phyloP scores from a whole-genome alignment of 768 basidiomycete genomes.

The Tulasnella sp. region DNA sequence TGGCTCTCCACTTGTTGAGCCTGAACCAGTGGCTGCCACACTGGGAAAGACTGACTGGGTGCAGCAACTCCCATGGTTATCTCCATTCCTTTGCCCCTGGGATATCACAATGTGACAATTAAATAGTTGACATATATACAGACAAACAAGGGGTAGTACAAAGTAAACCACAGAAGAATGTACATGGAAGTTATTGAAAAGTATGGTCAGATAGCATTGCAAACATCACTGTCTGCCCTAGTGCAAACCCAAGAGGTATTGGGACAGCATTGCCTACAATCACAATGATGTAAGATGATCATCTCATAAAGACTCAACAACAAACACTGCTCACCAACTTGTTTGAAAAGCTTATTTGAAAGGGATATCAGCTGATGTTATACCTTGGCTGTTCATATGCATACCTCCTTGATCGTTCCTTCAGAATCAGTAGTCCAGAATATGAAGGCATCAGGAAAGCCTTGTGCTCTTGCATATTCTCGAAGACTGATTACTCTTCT shows the following conservation, averaged over 20 bases:
- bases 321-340: conserved; percentile 20
- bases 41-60: too few relatives aligned
- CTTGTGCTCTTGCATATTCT: conserved; percentile 74
- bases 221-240: conserved; percentile 48
- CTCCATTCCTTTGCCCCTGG: too few relatives aligned
- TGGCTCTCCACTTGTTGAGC: too few relatives aligned
- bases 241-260: conserved; percentile 65
- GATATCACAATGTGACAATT: too few relatives aligned
- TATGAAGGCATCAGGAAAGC: conserved; percentile 71
- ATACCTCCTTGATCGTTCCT: conserved; percentile 52
- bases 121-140: too few relatives aligned
- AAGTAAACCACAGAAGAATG: too few relatives aligned
- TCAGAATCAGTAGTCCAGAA: conserved; percentile 55
- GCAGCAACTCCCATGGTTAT: too few relatives aligned
- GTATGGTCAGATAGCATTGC: neutral
- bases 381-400: conserved; percentile 38
- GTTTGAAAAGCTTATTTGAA: conserved; percentile 23
- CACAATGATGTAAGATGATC: conserved; percentile 39
- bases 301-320: neutral
- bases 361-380: neutral
- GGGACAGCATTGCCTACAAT: conserved; percentile 75
- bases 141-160: too few relatives aligned
- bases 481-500: conserved; percentile 66
- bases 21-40: too few relatives aligned
- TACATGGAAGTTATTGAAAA: too few relatives aligned